Conservation (phyloP, 371 early-diverging fungal species). For the Apophysomyces elegans region DNA sequence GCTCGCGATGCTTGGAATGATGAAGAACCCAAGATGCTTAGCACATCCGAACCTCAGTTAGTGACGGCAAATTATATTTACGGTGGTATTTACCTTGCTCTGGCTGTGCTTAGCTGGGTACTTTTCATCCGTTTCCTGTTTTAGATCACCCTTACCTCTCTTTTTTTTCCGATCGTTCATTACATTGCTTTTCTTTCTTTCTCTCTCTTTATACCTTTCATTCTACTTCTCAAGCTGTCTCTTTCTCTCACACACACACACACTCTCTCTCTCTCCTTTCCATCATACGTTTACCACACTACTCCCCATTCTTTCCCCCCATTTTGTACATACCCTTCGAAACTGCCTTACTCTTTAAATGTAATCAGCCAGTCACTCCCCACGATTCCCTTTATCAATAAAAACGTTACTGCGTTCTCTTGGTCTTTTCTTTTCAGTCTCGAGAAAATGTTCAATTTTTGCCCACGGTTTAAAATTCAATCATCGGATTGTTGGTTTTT, state of each 20-base stretch:
- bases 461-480: too few species aligned
- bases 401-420: too few species aligned
- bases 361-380: too few species aligned
- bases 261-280: neutral
- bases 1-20: slow-evolving; percentile 21
- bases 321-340: too few species aligned
- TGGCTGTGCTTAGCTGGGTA: slow-evolving; percentile 54
- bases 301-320: too few species aligned
- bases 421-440: too few species aligned
- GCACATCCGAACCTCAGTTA: neutral
- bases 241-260: too few species aligned
- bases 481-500: too few species aligned
- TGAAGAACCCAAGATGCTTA: slow-evolving; percentile 13
- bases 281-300: too few species aligned
- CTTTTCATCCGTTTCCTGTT: slow-evolving; percentile 49
- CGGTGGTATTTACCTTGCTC: slow-evolving; percentile 37
- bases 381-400: too few species aligned
- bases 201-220: neutral
- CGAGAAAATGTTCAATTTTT: too few species aligned
- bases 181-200: neutral
- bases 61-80: slow-evolving; percentile 51
- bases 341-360: too few species aligned
- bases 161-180: neutral
- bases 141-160: neutral
- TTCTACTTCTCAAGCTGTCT: neutral